Conservation (phyloP, 495 filamentous ascomycete genomes). For the Podospora fimiseda region DNA sequence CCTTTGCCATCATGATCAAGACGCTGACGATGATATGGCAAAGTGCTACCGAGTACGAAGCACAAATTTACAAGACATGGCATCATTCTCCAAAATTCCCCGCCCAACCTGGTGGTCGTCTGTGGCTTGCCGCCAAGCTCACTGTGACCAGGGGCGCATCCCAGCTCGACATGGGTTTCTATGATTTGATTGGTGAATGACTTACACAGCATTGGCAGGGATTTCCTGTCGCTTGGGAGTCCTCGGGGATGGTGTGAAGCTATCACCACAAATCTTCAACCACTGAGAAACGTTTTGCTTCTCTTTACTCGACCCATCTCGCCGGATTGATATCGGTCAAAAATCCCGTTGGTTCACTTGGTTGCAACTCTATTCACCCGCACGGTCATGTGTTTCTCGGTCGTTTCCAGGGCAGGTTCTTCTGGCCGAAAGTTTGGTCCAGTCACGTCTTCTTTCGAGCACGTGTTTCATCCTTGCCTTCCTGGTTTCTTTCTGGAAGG, state of each 20-base stretch:
- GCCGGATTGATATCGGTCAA: background rate
- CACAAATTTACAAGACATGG: slow-evolving; percentile 10
- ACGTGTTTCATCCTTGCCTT: background rate
- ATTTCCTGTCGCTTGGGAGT: slow-evolving; percentile 26
- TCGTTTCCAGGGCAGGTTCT: background rate
- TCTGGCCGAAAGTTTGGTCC: background rate
- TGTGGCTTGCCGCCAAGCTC: slow-evolving; percentile 32
- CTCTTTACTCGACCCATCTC: background rate
- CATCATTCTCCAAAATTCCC: slow-evolving; percentile 19
- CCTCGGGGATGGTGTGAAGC: slow-evolving; percentile 34
- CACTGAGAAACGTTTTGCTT: background rate
- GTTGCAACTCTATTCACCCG: background rate
- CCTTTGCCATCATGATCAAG: background rate
- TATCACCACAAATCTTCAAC: slow-evolving; percentile 16
- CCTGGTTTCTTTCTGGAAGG: background rate
- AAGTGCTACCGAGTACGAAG: background rate
- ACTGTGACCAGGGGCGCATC: slow-evolving; percentile 22
- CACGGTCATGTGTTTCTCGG: slow-evolving; percentile 6
- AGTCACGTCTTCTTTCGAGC: background rate
- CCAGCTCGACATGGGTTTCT: slow-evolving; percentile 33
- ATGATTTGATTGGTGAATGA: slow-evolving; percentile 28
- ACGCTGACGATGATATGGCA: background rate
- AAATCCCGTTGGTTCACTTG: background rate
- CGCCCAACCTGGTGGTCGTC: slow-evolving; percentile 19
- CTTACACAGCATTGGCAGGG: slow-evolving; percentile 28